These are phyloP conservation scores for Graphiopsis chlorocephala DNA, from an alignment of 2,329 filamentous ascomycete genomes.

Conservation along the genomic window DNA sequence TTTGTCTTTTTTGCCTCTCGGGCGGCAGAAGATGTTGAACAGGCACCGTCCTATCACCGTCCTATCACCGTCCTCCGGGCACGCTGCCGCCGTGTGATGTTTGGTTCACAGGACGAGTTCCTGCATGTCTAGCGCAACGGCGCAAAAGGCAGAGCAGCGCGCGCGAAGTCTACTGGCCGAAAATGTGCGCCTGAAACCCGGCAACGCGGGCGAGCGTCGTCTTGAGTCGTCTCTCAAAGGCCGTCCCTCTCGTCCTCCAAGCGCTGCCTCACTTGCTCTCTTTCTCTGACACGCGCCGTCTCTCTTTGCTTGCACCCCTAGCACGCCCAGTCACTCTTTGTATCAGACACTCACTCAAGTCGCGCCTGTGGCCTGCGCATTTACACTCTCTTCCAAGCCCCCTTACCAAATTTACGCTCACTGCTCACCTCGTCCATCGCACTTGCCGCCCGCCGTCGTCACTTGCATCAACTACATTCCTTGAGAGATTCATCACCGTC, in stretches of 20 bases:
- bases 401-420: neutral
- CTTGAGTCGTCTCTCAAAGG: neutral
- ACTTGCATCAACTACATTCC: constrained; percentile 3
- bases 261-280: constrained; percentile 4
- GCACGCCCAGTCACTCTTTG: constrained; percentile 20
- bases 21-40: constrained; percentile 8
- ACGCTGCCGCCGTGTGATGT: neutral
- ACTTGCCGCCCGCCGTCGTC: constrained; percentile 8
- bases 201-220: neutral
- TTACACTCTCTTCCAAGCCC: constrained; percentile 8
- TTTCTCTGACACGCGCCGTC: constrained; percentile 12
- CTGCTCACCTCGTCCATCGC: constrained; percentile 1
- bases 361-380: constrained; percentile 19
- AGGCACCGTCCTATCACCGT: constrained; percentile 4
- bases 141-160: neutral
- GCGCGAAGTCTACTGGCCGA: neutral
- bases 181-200: neutral
- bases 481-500: constrained; percentile 12
- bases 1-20: neutral
- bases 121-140: constrained; percentile 1
- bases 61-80: neutral
- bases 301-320: neutral
- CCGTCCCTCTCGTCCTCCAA: neutral
- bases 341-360: constrained; percentile 10
- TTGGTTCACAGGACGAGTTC: neutral